phyloP scores from a whole-genome alignment of 73 alveolate species.

The Durusdinium trenchii region DNA sequence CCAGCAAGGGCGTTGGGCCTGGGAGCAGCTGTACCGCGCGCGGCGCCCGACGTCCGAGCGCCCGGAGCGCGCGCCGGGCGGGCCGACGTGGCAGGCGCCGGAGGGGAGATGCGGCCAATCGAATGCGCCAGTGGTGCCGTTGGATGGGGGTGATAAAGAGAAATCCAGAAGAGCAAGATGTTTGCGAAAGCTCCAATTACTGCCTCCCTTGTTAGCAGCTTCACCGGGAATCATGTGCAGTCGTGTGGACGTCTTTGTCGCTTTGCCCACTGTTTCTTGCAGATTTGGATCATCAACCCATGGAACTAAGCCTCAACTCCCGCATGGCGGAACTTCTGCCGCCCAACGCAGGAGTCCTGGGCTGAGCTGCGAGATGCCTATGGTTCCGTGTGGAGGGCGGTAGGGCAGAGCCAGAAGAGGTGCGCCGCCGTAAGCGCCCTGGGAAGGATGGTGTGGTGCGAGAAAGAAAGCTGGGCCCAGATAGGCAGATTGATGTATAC shows the following conservation, averaged over 20 bases:
- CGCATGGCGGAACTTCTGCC: not conserved
- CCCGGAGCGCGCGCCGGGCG: not conserved
- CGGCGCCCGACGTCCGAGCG: too few species aligned
- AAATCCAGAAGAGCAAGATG: not conserved
- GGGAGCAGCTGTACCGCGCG: constrained; percentile 16
- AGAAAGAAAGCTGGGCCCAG: too few species aligned
- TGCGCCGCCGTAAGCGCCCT: too few species aligned
- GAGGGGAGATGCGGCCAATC: not conserved
- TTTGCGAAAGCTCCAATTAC: not conserved
- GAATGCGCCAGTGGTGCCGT: not conserved
- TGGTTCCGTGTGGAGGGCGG: not conserved
- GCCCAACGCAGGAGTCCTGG: constrained; percentile 10
- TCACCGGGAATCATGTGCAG: not conserved
- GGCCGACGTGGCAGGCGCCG: not conserved
- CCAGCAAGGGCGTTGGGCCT: constrained; percentile 16
- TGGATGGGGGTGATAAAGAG: not conserved
- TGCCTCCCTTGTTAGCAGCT: not conserved
- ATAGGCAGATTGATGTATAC: too few species aligned
- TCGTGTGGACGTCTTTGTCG: not conserved
- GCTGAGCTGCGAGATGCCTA: not conserved
- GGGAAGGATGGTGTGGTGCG: too few species aligned
- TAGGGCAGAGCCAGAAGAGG: constrained; percentile 18
- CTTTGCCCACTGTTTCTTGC: not conserved
- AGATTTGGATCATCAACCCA: not conserved
- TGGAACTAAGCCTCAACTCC: too few species aligned